A percentile compares a stretch with the other conserved stretches of the same genome.
Conservation (phyloP, 1,284 basidiomycete species). For the Cutaneotrichosporon dermatis region DNA sequence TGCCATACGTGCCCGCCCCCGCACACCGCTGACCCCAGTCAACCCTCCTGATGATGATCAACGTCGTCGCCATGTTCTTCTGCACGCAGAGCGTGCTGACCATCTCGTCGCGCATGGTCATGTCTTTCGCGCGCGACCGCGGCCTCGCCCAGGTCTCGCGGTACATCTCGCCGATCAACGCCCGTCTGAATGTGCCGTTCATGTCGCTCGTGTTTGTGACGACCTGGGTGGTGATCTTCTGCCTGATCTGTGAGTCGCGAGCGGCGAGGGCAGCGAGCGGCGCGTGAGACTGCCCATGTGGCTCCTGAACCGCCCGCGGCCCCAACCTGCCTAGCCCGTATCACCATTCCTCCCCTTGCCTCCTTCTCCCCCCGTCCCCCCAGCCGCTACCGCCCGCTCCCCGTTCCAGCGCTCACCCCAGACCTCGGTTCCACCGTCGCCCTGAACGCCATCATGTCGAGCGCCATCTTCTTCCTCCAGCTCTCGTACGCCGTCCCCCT, state of each 20-base stretch:
- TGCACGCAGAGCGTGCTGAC: constrained; percentile 22
- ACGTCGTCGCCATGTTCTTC: constrained; percentile 21
- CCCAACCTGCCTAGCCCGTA: too few species aligned
- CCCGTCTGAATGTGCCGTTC: constrained; percentile 24
- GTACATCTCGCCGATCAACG: constrained; percentile 1
- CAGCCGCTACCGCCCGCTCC: too few species aligned
- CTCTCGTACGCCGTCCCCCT: constrained; percentile 42
- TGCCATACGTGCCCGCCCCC: too few species aligned
- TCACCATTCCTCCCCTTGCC: too few species aligned
- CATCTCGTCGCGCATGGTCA: constrained; percentile 19
- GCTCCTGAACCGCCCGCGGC: too few species aligned
- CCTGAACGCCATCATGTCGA: constrained; percentile 49
- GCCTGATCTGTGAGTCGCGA: constrained; percentile 49
- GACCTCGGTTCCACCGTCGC: constrained; percentile 56
- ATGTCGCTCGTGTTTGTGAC: constrained; percentile 29
- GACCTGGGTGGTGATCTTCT: constrained; percentile 47
- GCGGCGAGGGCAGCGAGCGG: too few species aligned
- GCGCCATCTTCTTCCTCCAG: constrained; percentile 32
- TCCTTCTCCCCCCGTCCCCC: too few species aligned
- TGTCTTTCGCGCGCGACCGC: constrained; percentile 11
- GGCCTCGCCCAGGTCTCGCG: constrained; percentile 1
- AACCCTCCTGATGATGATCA: constrained; percentile 21
- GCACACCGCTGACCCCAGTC: constrained; percentile 5
- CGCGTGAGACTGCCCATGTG: too few species aligned
- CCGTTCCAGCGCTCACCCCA: not conserved